Conservation (phyloP, 495 filamentous ascomycete genomes). For the Ramalina intermedia region DNA sequence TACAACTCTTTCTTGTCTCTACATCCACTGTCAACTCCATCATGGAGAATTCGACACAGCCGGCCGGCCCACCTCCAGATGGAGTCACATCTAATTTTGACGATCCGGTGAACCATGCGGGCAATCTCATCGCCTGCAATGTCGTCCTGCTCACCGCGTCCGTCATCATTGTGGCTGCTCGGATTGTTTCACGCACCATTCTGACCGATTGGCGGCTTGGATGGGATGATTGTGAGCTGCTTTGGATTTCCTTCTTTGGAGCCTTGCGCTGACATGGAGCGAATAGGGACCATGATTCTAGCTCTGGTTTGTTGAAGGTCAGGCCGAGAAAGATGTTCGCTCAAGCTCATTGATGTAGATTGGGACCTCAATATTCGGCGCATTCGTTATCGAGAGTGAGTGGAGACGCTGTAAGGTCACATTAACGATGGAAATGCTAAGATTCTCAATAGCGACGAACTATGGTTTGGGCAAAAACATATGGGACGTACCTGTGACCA, state of each 20-base stretch:
- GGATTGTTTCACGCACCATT: constrained; percentile 6
- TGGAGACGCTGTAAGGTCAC: not conserved
- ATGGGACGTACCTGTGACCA: constrained; percentile 3
- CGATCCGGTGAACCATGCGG: constrained; percentile 1
- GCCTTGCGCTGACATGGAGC: not conserved
- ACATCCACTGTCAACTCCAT: not conserved
- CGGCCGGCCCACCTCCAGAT: constrained; percentile 1
- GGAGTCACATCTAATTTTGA: constrained; percentile 2
- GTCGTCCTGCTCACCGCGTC: constrained; percentile 4
- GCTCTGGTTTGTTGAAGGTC: constrained; percentile 1
- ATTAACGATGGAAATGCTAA: not conserved
- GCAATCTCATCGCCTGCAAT: constrained; percentile 5
- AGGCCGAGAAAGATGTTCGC: not conserved
- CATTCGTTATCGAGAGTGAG: constrained; percentile 8
- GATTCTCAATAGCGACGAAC: constrained; percentile 1
- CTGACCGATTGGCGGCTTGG: constrained; percentile 9
- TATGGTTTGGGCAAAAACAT: constrained; percentile 8
- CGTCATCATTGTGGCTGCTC: constrained; percentile 1
- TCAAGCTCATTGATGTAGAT: not conserved
- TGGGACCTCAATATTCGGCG: constrained; percentile 5
- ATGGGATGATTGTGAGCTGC: constrained; percentile 6
- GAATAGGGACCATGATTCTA: constrained; percentile 4
- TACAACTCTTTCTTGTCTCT: not conserved
- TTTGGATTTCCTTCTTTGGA: not conserved
- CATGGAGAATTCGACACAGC: constrained; percentile 1